Evolutionary conservation across 2,329 filamentous ascomycete genomes (phyloP).

Genomic region (Aspergillus brunneoviolaceus): DNA sequence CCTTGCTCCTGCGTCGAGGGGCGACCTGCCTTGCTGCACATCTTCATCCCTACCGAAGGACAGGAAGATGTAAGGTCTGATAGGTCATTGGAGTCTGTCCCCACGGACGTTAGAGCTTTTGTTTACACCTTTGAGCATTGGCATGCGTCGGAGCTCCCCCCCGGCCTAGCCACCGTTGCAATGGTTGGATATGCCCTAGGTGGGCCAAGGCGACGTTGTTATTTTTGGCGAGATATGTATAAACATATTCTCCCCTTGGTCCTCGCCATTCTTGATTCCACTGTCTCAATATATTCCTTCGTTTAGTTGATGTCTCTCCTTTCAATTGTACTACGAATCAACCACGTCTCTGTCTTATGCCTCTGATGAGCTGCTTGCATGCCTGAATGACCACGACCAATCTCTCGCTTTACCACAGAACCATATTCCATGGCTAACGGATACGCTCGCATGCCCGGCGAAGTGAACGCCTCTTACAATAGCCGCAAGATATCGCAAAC

Average conservation of each 20-base stretch:
- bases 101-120: slow-evolving; percentile 28
- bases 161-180: slow-evolving; percentile 31
- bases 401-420: slow-evolving; percentile 17
- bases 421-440: slow-evolving; percentile 41
- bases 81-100: slow-evolving; percentile 38
- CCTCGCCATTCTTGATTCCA: slow-evolving; percentile 21
- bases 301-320: slow-evolving; percentile 6
- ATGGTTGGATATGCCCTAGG: slow-evolving; percentile 12
- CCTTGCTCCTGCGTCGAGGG: slow-evolving; percentile 35
- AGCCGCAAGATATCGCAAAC: slow-evolving; percentile 34
- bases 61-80: slow-evolving; percentile 40
- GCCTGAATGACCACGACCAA: slow-evolving; percentile 8
- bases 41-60: slow-evolving; percentile 36
- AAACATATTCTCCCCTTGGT: slow-evolving; percentile 35
- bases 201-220: slow-evolving; percentile 11
- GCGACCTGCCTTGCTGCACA: slow-evolving; percentile 26
- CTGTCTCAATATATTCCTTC: slow-evolving; percentile 8
- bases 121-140: slow-evolving; percentile 40
- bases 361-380: slow-evolving; percentile 14
- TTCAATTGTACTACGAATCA: slow-evolving; percentile 13
- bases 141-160: slow-evolving; percentile 34
- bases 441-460: slow-evolving; percentile 33
- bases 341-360: slow-evolving; percentile 10
- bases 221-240: slow-evolving; percentile 34
- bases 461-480: slow-evolving; percentile 33